Evolutionary conservation across 805 yeast species (phyloP), one percentile per base, ranked within the genome.

Genomic region (Metschnikowia kunwiensis): DNA sequence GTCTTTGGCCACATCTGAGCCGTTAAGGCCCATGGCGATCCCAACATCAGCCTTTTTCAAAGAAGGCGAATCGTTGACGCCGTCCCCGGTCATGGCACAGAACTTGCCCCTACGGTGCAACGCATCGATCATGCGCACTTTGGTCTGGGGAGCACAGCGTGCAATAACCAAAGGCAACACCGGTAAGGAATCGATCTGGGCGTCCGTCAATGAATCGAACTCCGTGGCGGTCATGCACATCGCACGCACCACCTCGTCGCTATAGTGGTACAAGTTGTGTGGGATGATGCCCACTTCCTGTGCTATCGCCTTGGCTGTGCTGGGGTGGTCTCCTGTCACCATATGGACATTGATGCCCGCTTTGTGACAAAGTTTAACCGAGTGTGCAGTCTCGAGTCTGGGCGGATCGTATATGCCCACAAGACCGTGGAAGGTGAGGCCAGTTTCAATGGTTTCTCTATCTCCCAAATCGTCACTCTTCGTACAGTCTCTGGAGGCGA

Each of bases 111-210:
- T 50, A 21, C 70, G 57, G 71, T 54, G 78, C 66, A 44, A 70
- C 1, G 91, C 89, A 36, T 83, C 88, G 50, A 84, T 82, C 81
- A 84, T 78, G 46, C 87, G 70, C 13, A 83, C 91, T 57, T 84
- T 83, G 15, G 89, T 83, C 56, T 79, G 82, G 2, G 91, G 93
- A 5, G 91, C 84, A 63, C 91, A 84, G 44, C 93, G 69, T 3
- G 93, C 93, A 61, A 84, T 78, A 19, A 83, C 93, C 34, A 82
- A 65, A 1, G 91, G 91, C 33, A 83, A 63, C 7, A 78, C 79
- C 1, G 87, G 86, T 29, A 64, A 55, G 1, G 50, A 51, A 50
- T 83, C 91, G 46, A 84, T 70, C 49, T 82, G 70, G 1, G 65
- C 76, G 38, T 82, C 86, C 3, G 70, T 42, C 35, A 83, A 65